These are phyloP conservation scores for Alisma plantagoaquatica DNA, from an alignment of 106 monocot species.

Conservation along the genomic window DNA sequence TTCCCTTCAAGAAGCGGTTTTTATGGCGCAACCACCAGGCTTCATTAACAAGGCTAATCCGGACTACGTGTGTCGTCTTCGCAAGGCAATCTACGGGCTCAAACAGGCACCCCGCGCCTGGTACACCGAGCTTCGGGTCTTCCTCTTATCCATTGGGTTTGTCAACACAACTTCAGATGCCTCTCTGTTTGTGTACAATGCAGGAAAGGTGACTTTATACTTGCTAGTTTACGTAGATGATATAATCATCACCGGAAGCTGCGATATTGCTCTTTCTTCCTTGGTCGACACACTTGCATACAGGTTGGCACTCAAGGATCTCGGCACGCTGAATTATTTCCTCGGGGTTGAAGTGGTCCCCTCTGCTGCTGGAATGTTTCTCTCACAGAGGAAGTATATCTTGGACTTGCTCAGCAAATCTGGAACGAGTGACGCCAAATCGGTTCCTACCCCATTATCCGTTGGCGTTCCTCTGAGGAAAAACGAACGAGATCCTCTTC, in stretches of 20 bases:
- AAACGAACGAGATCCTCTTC: background rate
- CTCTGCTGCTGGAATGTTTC: background rate
- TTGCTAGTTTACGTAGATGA: background rate
- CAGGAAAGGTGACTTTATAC: background rate
- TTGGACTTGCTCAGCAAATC: background rate
- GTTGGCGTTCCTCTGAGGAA: background rate
- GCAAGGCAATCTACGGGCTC: background rate
- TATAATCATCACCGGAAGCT: background rate
- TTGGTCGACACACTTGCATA: too few relatives aligned
- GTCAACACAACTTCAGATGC: background rate
- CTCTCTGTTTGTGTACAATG: background rate
- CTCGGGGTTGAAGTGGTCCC: background rate
- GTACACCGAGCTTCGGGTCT: background rate
- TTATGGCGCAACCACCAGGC: background rate
- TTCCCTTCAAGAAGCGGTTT: background rate
- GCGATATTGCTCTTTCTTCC: background rate
- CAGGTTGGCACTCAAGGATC: too few relatives aligned
- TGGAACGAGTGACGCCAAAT: background rate
- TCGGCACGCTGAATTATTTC: too few relatives aligned
- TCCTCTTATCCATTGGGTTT: background rate
- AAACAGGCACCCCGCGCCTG: conserved; percentile 1
- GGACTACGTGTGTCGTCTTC: background rate
- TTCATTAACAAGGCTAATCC: background rate
- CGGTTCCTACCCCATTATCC: background rate
- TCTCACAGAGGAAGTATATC: background rate